Conservation (phyloP, 1,139 yeast genomes). For the Saccharomyces pastorianus region DNA sequence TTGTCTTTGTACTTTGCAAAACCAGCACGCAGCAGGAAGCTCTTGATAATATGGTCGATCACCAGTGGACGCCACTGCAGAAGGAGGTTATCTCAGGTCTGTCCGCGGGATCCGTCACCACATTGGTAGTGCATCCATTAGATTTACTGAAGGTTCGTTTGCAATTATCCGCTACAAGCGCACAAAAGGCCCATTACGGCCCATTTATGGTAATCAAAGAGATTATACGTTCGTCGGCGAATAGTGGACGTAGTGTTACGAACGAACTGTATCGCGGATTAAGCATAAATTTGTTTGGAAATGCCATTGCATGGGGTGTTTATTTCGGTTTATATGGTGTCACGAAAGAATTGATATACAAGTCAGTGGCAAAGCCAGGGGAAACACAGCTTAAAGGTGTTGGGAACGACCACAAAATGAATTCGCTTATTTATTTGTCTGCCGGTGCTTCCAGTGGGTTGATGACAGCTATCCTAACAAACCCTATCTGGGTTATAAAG, state of each 20-base stretch:
- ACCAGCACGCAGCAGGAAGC: not conserved
- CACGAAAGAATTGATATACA: slow-evolving; percentile 38
- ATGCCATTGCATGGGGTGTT: slow-evolving; percentile 79
- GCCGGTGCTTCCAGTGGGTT: slow-evolving; percentile 66
- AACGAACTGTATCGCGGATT: slow-evolving; percentile 65
- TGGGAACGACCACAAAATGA: slow-evolving; percentile 23
- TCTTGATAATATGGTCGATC: slow-evolving; percentile 2
- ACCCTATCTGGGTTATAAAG: slow-evolving; percentile 95
- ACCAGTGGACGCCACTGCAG: slow-evolving; percentile 27
- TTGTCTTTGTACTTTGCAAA: not conserved
- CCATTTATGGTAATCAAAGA: slow-evolving; percentile 1
- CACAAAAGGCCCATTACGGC: not conserved
- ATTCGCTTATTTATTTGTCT: slow-evolving; percentile 34
- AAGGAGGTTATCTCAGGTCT: slow-evolving; percentile 67
- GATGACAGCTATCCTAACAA: slow-evolving; percentile 66
- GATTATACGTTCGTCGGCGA: slow-evolving; percentile 24
- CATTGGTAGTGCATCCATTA: slow-evolving; percentile 77
- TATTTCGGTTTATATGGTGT: slow-evolving; percentile 69
- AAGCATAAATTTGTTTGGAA: slow-evolving; percentile 72
- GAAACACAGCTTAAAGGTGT: not conserved
- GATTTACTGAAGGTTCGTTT: slow-evolving; percentile 77
- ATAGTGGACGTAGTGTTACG: slow-evolving; percentile 9
- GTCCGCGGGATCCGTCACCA: slow-evolving; percentile 74
- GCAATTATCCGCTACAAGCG: slow-evolving; percentile 38
- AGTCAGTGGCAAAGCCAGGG: slow-evolving; percentile 2